Evolutionary conservation across 2,329 filamentous ascomycete species (phyloP).

Genomic region (Xylariales sp.): DNA sequence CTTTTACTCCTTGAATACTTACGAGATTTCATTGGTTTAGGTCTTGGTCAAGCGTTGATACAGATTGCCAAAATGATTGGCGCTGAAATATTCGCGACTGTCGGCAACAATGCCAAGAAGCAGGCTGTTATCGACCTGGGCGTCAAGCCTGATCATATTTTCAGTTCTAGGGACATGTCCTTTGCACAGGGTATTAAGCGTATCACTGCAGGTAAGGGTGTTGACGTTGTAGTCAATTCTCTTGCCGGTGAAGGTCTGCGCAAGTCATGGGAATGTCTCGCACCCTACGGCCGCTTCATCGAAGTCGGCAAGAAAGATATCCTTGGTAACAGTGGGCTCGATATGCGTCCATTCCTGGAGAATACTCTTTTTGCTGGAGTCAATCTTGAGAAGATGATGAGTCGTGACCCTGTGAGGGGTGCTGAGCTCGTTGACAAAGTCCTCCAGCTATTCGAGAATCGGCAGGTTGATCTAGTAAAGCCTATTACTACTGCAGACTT

Average conservation of each 20-base stretch:
- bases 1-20: too few species aligned
- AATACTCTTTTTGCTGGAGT: neutral
- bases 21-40: too few species aligned
- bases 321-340: neutral
- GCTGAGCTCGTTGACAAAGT: too few species aligned
- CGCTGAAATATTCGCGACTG: slow-evolving; percentile 36
- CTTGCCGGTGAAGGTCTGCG: slow-evolving; percentile 19
- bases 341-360: neutral
- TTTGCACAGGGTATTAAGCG: slow-evolving; percentile 26
- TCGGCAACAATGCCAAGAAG: slow-evolving; percentile 28
- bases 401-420: too few species aligned
- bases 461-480: too few species aligned
- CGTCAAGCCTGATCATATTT: slow-evolving; percentile 30
- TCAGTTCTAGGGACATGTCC: slow-evolving; percentile 27
- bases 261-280: neutral
- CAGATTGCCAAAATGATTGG: slow-evolving; percentile 30
- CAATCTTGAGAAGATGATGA: too few species aligned
- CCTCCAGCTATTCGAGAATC: too few species aligned
- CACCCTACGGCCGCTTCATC: neutral
- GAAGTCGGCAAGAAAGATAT: neutral
- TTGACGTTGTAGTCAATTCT: slow-evolving; percentile 42
- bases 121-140: slow-evolving; percentile 22
- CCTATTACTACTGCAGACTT: too few species aligned
- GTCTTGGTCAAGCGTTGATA: slow-evolving; percentile 39
- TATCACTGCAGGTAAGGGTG: slow-evolving; percentile 22